These are phyloP conservation scores for Drechslerella dactyloides DNA, from an alignment of 2,329 filamentous ascomycete genomes.

Conservation along the genomic window DNA sequence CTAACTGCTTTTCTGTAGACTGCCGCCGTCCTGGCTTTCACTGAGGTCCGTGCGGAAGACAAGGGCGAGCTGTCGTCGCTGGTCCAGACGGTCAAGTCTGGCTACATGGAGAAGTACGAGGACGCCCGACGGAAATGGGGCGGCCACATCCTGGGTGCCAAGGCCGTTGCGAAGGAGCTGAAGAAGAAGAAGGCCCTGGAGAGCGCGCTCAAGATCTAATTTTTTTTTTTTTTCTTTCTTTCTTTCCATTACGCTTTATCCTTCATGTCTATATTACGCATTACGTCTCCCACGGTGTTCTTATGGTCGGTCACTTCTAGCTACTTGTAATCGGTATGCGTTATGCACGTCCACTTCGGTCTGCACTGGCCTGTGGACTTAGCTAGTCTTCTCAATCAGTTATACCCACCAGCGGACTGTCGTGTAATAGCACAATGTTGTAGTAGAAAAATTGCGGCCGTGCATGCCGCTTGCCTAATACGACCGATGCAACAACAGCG, in stretches of 20 bases:
- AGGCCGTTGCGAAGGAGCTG: slow-evolving; percentile 73
- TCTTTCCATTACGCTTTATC: slow-evolving; percentile 7
- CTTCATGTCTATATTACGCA: slow-evolving; percentile 9
- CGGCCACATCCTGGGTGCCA: slow-evolving; percentile 98
- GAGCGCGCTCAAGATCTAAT: slow-evolving; percentile 95
- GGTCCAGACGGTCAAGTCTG: slow-evolving; percentile 94
- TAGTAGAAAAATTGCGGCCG: too few species aligned
- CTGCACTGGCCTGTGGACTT: too few species aligned
- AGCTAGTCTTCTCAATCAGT: too few species aligned
- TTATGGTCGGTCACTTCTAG: background rate
- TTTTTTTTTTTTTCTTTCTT: background rate
- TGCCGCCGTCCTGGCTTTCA: slow-evolving; percentile 91
- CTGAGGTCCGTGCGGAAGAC: slow-evolving; percentile 97
- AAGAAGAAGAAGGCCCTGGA: slow-evolving; percentile 87
- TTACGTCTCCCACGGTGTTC: background rate
- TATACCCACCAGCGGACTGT: too few species aligned
- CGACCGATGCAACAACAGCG: too few species aligned
- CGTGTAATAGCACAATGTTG: too few species aligned
- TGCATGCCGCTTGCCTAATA: too few species aligned
- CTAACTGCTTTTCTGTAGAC: slow-evolving; percentile 66
- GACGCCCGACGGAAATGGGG: slow-evolving; percentile 92
- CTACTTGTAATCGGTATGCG: background rate
- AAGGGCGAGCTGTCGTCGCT: slow-evolving; percentile 98
- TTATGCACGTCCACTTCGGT: too few species aligned
- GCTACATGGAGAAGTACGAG: slow-evolving; percentile 95